Conservation (phyloP, 2,329 filamentous ascomycete species). For the Phaeosphaeriaceae sp. region DNA sequence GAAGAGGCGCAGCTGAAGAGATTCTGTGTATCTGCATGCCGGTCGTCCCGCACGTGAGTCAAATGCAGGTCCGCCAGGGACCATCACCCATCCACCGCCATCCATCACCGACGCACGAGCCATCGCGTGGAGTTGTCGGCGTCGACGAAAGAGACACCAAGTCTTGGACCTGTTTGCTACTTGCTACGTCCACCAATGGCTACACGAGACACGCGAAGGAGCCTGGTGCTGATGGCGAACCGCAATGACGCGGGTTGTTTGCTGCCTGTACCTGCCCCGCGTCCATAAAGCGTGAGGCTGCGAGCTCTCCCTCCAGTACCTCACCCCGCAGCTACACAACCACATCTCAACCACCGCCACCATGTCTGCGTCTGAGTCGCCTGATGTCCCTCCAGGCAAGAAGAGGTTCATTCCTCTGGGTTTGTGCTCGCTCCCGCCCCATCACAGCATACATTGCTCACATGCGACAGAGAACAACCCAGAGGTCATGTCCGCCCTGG, state of each 20-base stretch:
- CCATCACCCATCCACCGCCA: slow-evolving; percentile 7
- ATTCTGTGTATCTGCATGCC: slow-evolving; percentile 29
- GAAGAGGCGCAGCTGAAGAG: slow-evolving; percentile 24
- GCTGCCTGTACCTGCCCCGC: slow-evolving; percentile 23
- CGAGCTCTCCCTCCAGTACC: background rate
- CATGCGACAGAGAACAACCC: slow-evolving; percentile 73
- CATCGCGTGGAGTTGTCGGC: slow-evolving; percentile 10
- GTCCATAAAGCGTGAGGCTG: slow-evolving; percentile 9
- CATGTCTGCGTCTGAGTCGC: slow-evolving; percentile 39
- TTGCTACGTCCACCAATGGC: background rate
- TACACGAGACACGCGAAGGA: background rate
- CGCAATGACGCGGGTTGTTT: slow-evolving; percentile 20
- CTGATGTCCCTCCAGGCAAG: slow-evolving; percentile 38
- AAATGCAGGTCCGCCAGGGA: slow-evolving; percentile 26
- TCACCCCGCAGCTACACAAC: slow-evolving; percentile 18
- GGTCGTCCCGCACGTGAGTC: slow-evolving; percentile 37
- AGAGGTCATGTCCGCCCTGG: slow-evolving; percentile 84
- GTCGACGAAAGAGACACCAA: background rate
- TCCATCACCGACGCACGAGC: slow-evolving; percentile 22
- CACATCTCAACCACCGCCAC: slow-evolving; percentile 5
- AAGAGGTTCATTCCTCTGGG: slow-evolving; percentile 50
- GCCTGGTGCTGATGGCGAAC: background rate
- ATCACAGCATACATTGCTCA: slow-evolving; percentile 14
- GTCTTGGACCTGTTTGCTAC: slow-evolving; percentile 10
- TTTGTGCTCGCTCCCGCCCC: slow-evolving; percentile 17